These are phyloP conservation scores for Colletotrichum filicis DNA, from an alignment of 2,329 filamentous ascomycete species.

Conservation along the genomic window DNA sequence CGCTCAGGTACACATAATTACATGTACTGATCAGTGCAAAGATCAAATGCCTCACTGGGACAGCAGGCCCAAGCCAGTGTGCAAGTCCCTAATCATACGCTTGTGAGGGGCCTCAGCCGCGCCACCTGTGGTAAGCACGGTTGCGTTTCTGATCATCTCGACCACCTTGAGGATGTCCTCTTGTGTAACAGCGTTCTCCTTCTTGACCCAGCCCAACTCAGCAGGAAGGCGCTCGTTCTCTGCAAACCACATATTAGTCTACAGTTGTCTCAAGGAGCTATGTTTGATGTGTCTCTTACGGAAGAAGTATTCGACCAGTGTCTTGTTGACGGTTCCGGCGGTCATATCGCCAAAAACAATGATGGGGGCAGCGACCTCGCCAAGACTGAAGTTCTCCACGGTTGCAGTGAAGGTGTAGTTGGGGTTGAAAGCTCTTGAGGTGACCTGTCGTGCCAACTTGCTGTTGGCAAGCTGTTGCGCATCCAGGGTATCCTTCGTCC, in stretches of 20 bases:
- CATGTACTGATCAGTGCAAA: background rate
- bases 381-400: constrained; percentile 57
- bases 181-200: background rate
- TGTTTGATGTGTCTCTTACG: constrained; percentile 43
- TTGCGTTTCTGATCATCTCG: constrained; percentile 17
- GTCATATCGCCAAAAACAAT: constrained; percentile 58
- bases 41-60: background rate
- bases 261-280: background rate
- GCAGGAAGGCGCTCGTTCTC: constrained; percentile 31
- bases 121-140: constrained; percentile 8
- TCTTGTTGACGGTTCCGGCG: constrained; percentile 50
- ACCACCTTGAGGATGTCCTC: constrained; percentile 19
- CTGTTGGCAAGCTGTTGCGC: constrained; percentile 56
- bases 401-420: constrained; percentile 56
- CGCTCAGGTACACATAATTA: background rate
- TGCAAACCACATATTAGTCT: background rate
- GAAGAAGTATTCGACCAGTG: constrained; percentile 57
- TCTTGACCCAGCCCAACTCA: constrained; percentile 29
- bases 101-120: background rate
- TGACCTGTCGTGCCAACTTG: constrained; percentile 55
- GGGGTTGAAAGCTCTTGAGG: constrained; percentile 58
- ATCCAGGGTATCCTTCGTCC: constrained; percentile 53
- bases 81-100: background rate
- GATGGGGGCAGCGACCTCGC: constrained; percentile 62
- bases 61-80: constrained; percentile 9